These are phyloP conservation scores for Salix brachista DNA, from an alignment of 345 rosid genomes.

Conservation along the genomic window DNA sequence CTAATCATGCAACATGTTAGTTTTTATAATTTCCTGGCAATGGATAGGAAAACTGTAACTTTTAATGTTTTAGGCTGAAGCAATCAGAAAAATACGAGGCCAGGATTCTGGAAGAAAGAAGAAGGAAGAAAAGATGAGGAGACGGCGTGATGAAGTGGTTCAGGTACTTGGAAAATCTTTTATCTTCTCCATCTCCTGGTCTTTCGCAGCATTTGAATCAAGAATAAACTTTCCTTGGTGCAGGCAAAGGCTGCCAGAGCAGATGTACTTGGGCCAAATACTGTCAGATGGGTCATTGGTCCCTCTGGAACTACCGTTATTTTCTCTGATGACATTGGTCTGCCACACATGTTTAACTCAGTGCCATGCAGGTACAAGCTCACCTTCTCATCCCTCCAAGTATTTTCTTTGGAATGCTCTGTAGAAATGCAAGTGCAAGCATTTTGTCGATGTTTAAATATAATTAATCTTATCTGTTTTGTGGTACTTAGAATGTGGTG, in stretches of 20 bases:
- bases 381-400: neutral
- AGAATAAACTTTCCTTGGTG: neutral
- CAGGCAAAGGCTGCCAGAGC: slow-evolving; percentile 14
- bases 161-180: slow-evolving; percentile 11
- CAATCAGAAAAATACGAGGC: slow-evolving; percentile 28
- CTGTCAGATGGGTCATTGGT: slow-evolving; percentile 19
- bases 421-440: neutral
- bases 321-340: slow-evolving; percentile 25
- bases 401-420: neutral
- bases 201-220: neutral
- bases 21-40: neutral
- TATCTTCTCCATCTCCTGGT: neutral
- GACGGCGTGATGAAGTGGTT: slow-evolving; percentile 14
- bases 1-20: neutral
- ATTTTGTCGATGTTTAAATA: neutral
- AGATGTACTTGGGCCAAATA: slow-evolving; percentile 8
- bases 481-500: neutral
- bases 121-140: slow-evolving; percentile 26
- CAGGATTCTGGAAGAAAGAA: slow-evolving; percentile 30
- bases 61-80: slow-evolving; percentile 22
- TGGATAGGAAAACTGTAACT: neutral
- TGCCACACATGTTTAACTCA: slow-evolving; percentile 29
- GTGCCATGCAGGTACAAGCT: slow-evolving; percentile 42
- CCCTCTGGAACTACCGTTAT: slow-evolving; percentile 25
- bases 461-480: neutral